Evolutionary conservation across 164 flowering plant species (phyloP).

Genomic region (Vitis labrusca): DNA sequence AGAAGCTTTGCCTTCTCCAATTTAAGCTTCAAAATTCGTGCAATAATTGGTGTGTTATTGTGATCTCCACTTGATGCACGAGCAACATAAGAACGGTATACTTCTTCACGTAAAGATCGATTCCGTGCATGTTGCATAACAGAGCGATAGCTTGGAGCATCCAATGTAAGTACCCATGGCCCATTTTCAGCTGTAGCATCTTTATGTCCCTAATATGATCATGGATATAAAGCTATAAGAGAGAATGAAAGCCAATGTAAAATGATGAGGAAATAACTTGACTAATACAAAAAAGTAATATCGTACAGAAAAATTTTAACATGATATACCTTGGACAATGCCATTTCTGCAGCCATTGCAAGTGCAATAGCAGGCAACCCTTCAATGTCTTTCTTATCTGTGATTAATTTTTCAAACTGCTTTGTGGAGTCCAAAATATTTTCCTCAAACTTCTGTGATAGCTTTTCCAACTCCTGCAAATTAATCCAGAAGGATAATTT

Average conservation of each 20-base stretch:
- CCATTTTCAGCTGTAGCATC: constrained; percentile 95
- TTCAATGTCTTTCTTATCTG: constrained; percentile 85
- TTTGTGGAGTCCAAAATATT: constrained; percentile 96
- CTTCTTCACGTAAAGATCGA: constrained; percentile 83
- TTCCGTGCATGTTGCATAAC: constrained; percentile 90
- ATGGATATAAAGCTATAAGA: constrained; percentile 1
- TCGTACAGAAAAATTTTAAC: not conserved
- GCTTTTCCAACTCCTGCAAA: constrained; percentile 79
- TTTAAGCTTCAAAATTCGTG: constrained; percentile 81
- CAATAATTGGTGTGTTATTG: constrained; percentile 83
- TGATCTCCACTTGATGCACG: constrained; percentile 91
- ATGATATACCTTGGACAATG: constrained; percentile 73
- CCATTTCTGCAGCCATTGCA: constrained; percentile 89
- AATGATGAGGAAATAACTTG: constrained; percentile 2
- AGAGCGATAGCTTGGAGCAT: constrained; percentile 86
- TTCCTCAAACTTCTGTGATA: constrained; percentile 78
- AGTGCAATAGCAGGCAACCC: constrained; percentile 91
- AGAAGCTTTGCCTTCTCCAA: constrained; percentile 95
- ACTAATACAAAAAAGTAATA: not conserved
- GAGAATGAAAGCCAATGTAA: not conserved
- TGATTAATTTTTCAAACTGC: constrained; percentile 81
- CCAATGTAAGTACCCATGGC: constrained; percentile 95
- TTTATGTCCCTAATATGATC: constrained; percentile 67
- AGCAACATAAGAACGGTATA: constrained; percentile 77
- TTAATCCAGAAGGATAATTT: not conserved